phyloP scores from a whole-genome alignment of 176 grass and related monocot genomes.

The Eleusine indica region DNA sequence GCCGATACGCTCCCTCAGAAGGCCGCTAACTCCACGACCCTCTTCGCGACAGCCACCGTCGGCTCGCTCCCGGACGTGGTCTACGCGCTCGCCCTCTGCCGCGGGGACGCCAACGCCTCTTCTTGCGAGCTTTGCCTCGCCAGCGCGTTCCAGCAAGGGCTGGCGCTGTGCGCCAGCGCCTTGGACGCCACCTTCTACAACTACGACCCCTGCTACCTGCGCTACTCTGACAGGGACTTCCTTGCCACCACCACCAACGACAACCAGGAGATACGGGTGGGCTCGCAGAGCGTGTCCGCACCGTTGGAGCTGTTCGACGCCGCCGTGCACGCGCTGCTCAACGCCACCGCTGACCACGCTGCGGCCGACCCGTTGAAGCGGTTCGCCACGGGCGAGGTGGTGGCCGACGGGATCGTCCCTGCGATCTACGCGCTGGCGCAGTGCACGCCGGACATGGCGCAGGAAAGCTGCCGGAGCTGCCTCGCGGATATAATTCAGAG shows the following conservation, averaged over 20 bases:
- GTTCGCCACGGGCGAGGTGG: constrained; percentile 49
- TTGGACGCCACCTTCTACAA: constrained; percentile 40
- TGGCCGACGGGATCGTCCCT: not conserved
- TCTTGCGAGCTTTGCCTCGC: constrained; percentile 9
- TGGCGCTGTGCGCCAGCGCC: constrained; percentile 36
- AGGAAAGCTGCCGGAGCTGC: constrained; percentile 33
- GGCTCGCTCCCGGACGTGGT: constrained; percentile 35
- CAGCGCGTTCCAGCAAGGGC: constrained; percentile 25
- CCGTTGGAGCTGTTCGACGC: not conserved
- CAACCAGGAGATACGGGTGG: too few species aligned
- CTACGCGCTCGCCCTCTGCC: constrained; percentile 47
- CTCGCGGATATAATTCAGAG: not conserved
- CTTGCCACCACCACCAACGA: constrained; percentile 17
- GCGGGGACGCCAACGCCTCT: constrained; percentile 41
- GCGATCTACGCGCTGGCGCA: constrained; percentile 55
- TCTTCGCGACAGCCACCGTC: constrained; percentile 28
- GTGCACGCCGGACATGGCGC: constrained; percentile 59
- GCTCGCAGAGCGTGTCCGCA: constrained; percentile 14
- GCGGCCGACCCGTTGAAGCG: constrained; percentile 15
- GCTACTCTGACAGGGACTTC: constrained; percentile 53
- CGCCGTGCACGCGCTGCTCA: constrained; percentile 41
- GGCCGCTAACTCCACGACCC: not conserved
- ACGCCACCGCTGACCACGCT: constrained; percentile 41
- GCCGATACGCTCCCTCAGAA: not conserved
- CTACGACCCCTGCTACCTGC: constrained; percentile 54